These are phyloP conservation scores for Thelonectria blattea DNA, from an alignment of 2,329 filamentous ascomycete genomes.

Conservation along the genomic window DNA sequence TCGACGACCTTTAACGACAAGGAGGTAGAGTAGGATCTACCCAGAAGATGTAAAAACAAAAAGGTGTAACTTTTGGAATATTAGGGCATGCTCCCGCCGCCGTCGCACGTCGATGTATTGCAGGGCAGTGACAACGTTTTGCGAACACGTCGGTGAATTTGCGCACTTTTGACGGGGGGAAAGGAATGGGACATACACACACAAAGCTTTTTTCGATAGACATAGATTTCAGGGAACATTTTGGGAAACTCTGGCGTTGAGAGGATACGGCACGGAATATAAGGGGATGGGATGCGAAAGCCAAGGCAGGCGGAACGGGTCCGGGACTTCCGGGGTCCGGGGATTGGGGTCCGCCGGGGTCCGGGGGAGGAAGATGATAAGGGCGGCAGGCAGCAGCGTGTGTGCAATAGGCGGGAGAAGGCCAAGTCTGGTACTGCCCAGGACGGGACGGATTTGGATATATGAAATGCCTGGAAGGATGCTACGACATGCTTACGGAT, in stretches of 20 bases:
- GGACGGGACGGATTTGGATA: neutral
- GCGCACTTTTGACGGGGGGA: neutral
- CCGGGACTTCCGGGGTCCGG: neutral
- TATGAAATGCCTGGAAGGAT: neutral
- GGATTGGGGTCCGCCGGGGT: neutral
- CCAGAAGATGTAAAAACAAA: constrained; percentile 6
- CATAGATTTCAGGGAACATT: constrained; percentile 5
- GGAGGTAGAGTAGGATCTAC: constrained; percentile 35
- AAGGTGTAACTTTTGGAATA: constrained; percentile 20
- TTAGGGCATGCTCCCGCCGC: constrained; percentile 20
- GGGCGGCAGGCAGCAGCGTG: neutral
- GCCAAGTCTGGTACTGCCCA: neutral
- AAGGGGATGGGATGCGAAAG: neutral
- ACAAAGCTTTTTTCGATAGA: neutral
- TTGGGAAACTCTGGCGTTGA: constrained; percentile 15
- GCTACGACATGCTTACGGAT: neutral
- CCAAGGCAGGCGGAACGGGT: neutral
- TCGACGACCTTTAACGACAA: constrained; percentile 46
- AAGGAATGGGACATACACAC: constrained; percentile 1
- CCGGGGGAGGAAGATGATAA: neutral
- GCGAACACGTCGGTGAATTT: constrained; percentile 4
- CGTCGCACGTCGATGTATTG: neutral
- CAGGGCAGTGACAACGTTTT: constrained; percentile 6
- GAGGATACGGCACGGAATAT: neutral
- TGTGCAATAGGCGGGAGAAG: neutral